Evolutionary conservation across 306 rosid species (phyloP).

Genomic region (Pachyrhizus erosus): DNA sequence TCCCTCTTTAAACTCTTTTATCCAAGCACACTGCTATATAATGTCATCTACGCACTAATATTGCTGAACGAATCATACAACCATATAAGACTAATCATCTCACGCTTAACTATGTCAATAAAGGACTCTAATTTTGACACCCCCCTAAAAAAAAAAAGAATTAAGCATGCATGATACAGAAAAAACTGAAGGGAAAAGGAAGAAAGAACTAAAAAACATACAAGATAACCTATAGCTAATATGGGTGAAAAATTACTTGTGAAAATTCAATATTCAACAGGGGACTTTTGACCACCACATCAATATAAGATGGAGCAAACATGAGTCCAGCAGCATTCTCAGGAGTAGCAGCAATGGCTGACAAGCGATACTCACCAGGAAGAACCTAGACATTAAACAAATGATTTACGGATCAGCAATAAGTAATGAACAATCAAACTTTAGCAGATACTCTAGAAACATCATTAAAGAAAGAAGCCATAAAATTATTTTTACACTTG

Average conservation of each 20-base stretch:
- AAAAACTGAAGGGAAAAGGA: neutral
- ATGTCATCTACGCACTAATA: slow-evolving; percentile 21
- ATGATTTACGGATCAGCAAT: slow-evolving; percentile 27
- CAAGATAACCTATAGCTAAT: slow-evolving; percentile 17
- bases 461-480: slow-evolving; percentile 23
- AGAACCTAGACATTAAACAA: slow-evolving; percentile 65
- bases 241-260: slow-evolving; percentile 61
- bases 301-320: slow-evolving; percentile 82
- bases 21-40: slow-evolving; percentile 4
- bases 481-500: slow-evolving; percentile 20
- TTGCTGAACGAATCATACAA: slow-evolving; percentile 7
- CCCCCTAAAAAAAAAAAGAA: slow-evolving; percentile 28
- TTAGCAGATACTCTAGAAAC: slow-evolving; percentile 22
- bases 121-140: slow-evolving; percentile 27
- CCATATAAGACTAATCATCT: slow-evolving; percentile 11
- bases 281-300: slow-evolving; percentile 81
- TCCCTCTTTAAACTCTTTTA: neutral
- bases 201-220: neutral
- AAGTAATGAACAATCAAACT: slow-evolving; percentile 26
- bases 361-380: slow-evolving; percentile 92
- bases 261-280: slow-evolving; percentile 81
- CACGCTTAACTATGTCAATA: slow-evolving; percentile 29
- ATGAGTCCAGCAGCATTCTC: slow-evolving; percentile 86
- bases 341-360: slow-evolving; percentile 79
- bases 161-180: slow-evolving; percentile 31